Conservation (phyloP, 2,329 filamentous ascomycete genomes). For the Colletotrichum falcatum region DNA sequence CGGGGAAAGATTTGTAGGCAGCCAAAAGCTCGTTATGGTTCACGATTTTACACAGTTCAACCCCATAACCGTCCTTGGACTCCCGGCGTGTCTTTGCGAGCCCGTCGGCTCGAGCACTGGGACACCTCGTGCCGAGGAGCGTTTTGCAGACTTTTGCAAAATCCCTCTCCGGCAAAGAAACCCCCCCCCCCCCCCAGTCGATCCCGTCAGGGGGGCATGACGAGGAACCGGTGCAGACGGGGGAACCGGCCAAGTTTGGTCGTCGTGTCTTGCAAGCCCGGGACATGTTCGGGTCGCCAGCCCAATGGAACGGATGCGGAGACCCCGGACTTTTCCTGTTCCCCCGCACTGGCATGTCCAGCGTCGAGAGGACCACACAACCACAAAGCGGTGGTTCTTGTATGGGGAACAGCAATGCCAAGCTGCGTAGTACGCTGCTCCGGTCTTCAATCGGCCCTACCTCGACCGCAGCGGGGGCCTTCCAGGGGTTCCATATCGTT, state of each 20-base stretch:
- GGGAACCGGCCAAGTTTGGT: not conserved
- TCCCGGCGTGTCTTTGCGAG: too few relatives aligned
- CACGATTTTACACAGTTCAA: not conserved
- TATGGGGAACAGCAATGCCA: not conserved
- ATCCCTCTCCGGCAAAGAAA: not conserved
- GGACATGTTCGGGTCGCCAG: slow-evolving; percentile 22
- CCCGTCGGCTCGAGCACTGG: too few relatives aligned
- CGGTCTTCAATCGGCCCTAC: slow-evolving; percentile 31
- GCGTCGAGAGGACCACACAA: not conserved
- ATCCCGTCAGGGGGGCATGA: not conserved
- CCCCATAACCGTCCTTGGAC: not conserved
- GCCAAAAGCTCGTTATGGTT: too few relatives aligned
- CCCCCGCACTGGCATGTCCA: slow-evolving; percentile 5
- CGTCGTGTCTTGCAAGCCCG: not conserved
- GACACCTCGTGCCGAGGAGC: too few relatives aligned
- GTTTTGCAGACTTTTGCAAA: not conserved
- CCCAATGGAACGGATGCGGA: slow-evolving; percentile 19
- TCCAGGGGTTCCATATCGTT: not conserved
- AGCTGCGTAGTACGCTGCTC: not conserved
- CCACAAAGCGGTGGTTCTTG: not conserved
- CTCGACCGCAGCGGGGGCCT: slow-evolving; percentile 14
- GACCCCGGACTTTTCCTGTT: slow-evolving; percentile 20
- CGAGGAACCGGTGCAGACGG: not conserved
- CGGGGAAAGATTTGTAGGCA: accelerated
- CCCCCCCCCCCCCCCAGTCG: not conserved